Conservation (phyloP, 2,329 filamentous ascomycete genomes). For the Trichoderma asperellum region DNA sequence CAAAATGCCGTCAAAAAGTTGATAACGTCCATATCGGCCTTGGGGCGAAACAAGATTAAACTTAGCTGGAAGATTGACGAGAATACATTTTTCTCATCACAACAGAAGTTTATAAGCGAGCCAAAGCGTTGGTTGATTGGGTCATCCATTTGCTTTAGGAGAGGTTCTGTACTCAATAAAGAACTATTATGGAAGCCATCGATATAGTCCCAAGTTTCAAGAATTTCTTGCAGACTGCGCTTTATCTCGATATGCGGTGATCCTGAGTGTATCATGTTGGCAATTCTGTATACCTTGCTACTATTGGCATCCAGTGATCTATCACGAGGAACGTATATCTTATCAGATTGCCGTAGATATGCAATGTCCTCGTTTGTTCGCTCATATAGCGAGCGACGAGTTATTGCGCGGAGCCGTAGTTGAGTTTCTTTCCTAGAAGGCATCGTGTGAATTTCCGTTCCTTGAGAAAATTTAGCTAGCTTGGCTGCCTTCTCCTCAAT, state of each 20-base stretch:
- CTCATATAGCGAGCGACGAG: conserved; percentile 13
- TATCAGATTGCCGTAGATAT: accelerated
- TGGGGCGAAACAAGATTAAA: conserved; percentile 24
- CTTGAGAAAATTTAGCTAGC: conserved; percentile 1
- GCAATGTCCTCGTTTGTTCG: neutral
- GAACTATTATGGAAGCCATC: neutral
- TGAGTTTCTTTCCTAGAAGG: neutral
- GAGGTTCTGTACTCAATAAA: neutral
- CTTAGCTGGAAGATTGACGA: conserved; percentile 24
- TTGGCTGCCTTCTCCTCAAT: neutral
- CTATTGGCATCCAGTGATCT: neutral
- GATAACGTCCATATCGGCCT: conserved; percentile 20
- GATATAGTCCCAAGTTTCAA: conserved; percentile 2
- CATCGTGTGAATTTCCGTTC: neutral
- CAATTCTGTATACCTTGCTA: neutral
- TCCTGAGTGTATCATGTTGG: neutral
- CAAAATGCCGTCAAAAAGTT: conserved; percentile 29
- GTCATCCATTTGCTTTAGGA: conserved; percentile 23
- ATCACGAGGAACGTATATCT: neutral
- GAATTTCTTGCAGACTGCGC: neutral
- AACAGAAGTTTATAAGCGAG: conserved; percentile 20
- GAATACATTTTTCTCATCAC: neutral
- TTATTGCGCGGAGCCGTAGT: conserved; percentile 3
- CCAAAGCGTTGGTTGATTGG: conserved; percentile 17
- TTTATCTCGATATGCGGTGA: neutral